Evolutionary conservation across 768 basidiomycete genomes (phyloP), one percentile per base, ranked within the genome.

Genomic region (Lactarius sanguifluus): DNA sequence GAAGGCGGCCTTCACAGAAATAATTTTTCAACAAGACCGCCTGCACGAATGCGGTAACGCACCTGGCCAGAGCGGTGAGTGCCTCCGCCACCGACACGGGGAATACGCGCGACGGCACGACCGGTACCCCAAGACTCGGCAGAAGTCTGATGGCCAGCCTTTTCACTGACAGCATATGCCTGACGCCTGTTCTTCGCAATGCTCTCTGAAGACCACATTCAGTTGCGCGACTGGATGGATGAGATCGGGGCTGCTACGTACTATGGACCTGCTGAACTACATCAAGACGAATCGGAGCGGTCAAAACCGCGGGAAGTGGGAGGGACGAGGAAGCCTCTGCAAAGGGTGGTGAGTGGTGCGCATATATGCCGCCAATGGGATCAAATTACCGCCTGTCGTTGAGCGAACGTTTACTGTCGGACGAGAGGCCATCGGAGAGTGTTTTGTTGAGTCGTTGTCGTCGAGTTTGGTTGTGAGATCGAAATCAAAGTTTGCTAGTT

Each of bases 81-180:
- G 79, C 97, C 97, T 76, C 92, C 91, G 77, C 97, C 97, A 76
- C 94, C 94, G 70, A 99, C 96, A 92, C 97, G 96, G 79, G 97
- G 97, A 77, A 99, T 98, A 95, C 97, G 97, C 32, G 96, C 96
- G 71, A 99, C 97, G 72, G 97, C 97, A 81, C 97, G 95, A 89
- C 97, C 97, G 72, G 97, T 99, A 81, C 97, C 97, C 97, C 97
- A 99, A 41, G 96, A 98, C 80, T 98, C 96, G 70, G 97, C 96
- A 69, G 89, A 92, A 72, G 97, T 98, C 81, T 99, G 96, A 84
- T 98, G 94, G 73, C 97, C 97, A 66, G 97, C 97, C 82, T 98
- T 97, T 81, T 92, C 90, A 79, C 88, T 91, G 76, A 98, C 97
- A 73, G 96, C 83, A 81, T 98, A 98, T 32, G 96, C 88, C 83